phyloP scores from a whole-genome alignment of 2,329 filamentous ascomycete genomes.

The Fusarium staphyleae region DNA sequence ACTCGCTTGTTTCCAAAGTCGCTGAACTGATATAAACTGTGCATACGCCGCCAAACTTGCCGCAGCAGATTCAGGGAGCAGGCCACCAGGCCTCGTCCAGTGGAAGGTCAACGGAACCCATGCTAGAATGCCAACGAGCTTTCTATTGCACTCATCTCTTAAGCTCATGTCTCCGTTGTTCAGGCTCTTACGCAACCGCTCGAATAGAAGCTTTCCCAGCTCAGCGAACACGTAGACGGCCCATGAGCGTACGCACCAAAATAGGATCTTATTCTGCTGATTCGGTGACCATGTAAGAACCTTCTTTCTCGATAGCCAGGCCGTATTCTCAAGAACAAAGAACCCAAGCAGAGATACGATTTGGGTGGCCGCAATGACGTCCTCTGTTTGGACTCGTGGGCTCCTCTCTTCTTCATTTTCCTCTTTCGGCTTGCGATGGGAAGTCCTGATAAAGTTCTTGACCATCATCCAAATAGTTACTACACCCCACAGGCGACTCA shows the following conservation, averaged over 20 bases:
- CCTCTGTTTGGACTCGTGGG: not conserved
- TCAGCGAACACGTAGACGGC: slow-evolving; percentile 14
- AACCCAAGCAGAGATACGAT: slow-evolving; percentile 16
- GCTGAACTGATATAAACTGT: slow-evolving; percentile 18
- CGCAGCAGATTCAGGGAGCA: slow-evolving; percentile 19
- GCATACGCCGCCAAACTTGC: slow-evolving; percentile 18
- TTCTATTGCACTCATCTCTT: slow-evolving; percentile 9
- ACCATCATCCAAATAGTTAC: slow-evolving; percentile 11
- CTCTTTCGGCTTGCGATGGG: not conserved
- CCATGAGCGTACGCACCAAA: slow-evolving; percentile 21
- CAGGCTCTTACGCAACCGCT: not conserved
- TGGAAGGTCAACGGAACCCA: slow-evolving; percentile 21
- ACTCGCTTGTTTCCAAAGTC: slow-evolving; percentile 17
- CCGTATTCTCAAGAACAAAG: slow-evolving; percentile 9
- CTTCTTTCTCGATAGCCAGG: slow-evolving; percentile 14
- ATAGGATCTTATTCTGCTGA: slow-evolving; percentile 8
- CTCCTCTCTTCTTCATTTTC: not conserved
- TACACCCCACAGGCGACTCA: slow-evolving; percentile 25
- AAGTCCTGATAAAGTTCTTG: slow-evolving; percentile 10
- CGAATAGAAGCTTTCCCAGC: slow-evolving; percentile 13
- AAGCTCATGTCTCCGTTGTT: not conserved
- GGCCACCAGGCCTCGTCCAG: slow-evolving; percentile 13
- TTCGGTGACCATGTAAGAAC: slow-evolving; percentile 11
- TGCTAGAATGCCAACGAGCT: slow-evolving; percentile 9
- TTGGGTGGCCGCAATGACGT: slow-evolving; percentile 3